Evolutionary conservation across 768 basidiomycete species (phyloP).

Genomic region (Russula emetica): DNA sequence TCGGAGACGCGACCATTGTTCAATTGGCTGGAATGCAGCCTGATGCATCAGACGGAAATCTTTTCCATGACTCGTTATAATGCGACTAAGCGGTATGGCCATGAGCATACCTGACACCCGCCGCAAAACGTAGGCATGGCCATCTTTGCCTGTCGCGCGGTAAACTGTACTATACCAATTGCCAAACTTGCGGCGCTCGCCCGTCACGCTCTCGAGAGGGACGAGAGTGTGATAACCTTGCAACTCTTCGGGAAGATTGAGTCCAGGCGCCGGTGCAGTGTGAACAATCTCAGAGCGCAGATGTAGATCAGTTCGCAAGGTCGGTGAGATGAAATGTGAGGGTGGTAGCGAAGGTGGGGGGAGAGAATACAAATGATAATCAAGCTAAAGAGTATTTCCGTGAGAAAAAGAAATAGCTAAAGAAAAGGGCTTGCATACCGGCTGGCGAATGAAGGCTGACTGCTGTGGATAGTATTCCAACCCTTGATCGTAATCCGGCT

Average conservation of each 20-base stretch:
- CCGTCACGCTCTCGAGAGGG: constrained; percentile 59
- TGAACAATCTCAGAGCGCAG: constrained; percentile 44
- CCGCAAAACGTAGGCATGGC: constrained; percentile 68
- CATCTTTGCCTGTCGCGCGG: constrained; percentile 76
- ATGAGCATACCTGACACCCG: constrained; percentile 75
- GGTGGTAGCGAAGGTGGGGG: constrained; percentile 54
- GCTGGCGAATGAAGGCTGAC: constrained; percentile 58
- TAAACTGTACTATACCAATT: constrained; percentile 85
- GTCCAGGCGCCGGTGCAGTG: constrained; percentile 40
- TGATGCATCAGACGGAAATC: constrained; percentile 83
- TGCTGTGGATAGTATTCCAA: constrained; percentile 42
- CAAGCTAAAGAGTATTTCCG: constrained; percentile 49
- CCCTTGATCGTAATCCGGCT: constrained; percentile 36
- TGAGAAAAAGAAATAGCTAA: constrained; percentile 1
- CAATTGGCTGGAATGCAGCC: constrained; percentile 74
- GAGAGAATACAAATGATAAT: constrained; percentile 89
- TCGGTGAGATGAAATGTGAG: constrained; percentile 83
- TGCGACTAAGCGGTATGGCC: background rate
- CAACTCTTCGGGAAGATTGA: constrained; percentile 76
- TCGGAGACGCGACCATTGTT: constrained; percentile 76
- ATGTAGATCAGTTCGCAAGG: constrained; percentile 57
- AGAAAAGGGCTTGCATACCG: constrained; percentile 43
- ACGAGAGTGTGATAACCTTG: constrained; percentile 88
- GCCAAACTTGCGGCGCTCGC: constrained; percentile 69
- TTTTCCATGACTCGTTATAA: constrained; percentile 33